Evolutionary conservation across 768 basidiomycete genomes (phyloP), one percentile per base, ranked within the genome.

Genomic region (Serendipita sp.): DNA sequence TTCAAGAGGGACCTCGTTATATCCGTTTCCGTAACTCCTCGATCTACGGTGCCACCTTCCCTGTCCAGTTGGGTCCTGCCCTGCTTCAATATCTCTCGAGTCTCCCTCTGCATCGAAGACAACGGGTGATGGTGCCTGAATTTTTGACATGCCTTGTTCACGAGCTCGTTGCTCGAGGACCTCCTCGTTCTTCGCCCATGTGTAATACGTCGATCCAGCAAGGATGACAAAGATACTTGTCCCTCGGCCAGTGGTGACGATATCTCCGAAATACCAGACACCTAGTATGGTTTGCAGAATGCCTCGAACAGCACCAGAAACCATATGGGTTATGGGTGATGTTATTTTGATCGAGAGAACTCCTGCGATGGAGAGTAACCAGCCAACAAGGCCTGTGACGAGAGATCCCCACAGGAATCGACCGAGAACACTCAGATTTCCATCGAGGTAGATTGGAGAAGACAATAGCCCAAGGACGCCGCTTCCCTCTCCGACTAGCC

Each of bases 251-350:
- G 75, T 78, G 3, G 89, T 87, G 68, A 97, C 83, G 66, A 89
- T 72, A 58, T 98, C 94, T 32, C 77, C 72, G 75, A 96, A 96
- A 18, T 91, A 68, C 83, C 81, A 88, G 73, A 88, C 79, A 28
- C 85, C 90, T 13, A 96, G 78, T 51, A 94, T 72, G 3, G 91
- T 90, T n/a, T 87, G 90, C 0, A 91, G 85, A 32, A 97, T 94
- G 16, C 95, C 93, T 64, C 94, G 88, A 3, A 95, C 91, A 18
- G 95, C 94, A 10, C 92, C 92, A 2, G 91, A 94, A 32, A 96
- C 78, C 94, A 97, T 98, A 74, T 98, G 94, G 2, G 94, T 94
- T 72, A 97, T 92, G 13, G 94, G 94, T 0, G 92, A 95, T 5
- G 94, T 98, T 67, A 97, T 89, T 74, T 98, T 94, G 79, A 98